Conservation (phyloP, 129 eudicot genomes). For the Dittrichia graveolens region DNA sequence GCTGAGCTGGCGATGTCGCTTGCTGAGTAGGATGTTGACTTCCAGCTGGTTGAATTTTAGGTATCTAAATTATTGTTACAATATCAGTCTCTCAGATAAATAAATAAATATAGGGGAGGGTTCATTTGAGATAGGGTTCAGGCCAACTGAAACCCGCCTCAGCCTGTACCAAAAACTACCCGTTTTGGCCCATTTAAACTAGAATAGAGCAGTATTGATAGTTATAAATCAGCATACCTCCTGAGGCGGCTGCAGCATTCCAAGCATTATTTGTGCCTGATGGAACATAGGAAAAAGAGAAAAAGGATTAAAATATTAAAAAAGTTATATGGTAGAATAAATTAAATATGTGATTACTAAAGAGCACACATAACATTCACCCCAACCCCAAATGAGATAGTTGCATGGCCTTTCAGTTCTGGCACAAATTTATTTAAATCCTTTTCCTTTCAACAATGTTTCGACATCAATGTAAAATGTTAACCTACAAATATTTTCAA, state of each 20-base stretch:
- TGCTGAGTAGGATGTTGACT: constrained; percentile 61
- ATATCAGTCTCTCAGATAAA: constrained; percentile 14
- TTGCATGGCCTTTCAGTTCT: background rate
- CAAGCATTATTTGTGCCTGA: constrained; percentile 97
- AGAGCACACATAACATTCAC: background rate
- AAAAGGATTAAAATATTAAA: constrained; percentile 20
- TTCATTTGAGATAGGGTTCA: background rate
- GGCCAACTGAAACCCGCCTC: background rate
- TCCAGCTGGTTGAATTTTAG: constrained; percentile 49
- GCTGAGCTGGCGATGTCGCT: constrained; percentile 56
- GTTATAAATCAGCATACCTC: constrained; percentile 48
- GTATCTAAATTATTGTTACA: constrained; percentile 41
- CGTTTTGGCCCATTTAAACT: background rate
- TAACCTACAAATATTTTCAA: background rate
- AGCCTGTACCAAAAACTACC: background rate
- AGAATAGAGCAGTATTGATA: background rate
- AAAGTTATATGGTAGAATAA: background rate
- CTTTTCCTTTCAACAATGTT: no score
- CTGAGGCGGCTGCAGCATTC: constrained; percentile 94
- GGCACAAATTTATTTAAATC: background rate
- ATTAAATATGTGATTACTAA: constrained; percentile 14
- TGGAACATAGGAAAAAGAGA: constrained; percentile 19
- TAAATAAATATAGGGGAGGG: no score
- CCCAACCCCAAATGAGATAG: background rate
- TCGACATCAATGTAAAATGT: background rate